Percentiles rank a stretch among this genome's conserved stretches.
Evolutionary conservation across 2,329 filamentous ascomycete genomes (phyloP).

Genomic region (Fusarium sp.): DNA sequence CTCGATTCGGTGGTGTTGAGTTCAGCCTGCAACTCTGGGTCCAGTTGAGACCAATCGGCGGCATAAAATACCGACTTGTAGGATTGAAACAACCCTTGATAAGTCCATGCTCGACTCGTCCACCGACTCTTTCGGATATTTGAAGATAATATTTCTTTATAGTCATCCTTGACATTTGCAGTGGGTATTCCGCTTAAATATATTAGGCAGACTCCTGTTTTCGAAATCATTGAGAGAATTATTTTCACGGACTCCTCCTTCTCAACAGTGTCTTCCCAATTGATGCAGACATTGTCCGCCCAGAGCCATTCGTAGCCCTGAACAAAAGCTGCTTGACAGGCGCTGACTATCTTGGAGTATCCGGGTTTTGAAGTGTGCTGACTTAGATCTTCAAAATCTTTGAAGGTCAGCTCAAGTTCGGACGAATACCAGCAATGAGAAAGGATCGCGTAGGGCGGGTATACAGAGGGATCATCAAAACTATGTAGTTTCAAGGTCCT

Average conservation of each 20-base stretch:
- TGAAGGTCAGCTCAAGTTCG: background rate
- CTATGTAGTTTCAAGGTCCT: background rate
- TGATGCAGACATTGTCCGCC: background rate
- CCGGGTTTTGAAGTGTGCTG: background rate
- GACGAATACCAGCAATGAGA: background rate
- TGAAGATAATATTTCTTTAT: constrained; percentile 4
- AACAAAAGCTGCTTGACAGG: rapidly evolving
- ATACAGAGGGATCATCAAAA: background rate
- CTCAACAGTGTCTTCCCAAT: background rate
- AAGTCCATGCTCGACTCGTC: constrained; percentile 29
- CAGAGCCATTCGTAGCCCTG: background rate
- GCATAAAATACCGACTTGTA: constrained; percentile 3
- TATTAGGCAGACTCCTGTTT: background rate
- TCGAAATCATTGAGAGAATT: background rate
- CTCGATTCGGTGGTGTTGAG: rapidly evolving
- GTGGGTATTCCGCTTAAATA: constrained; percentile 48
- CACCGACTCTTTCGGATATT: background rate
- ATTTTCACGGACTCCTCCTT: background rate
- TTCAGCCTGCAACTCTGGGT: background rate
- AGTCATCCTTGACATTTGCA: background rate
- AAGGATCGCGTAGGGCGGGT: background rate
- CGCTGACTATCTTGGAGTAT: background rate
- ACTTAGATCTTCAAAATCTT: background rate
- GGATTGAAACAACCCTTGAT: constrained; percentile 14
- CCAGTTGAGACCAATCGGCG: background rate